Conservation (phyloP, 2,329 filamentous ascomycete genomes). For the Pseudogymnoascus sp. region DNA sequence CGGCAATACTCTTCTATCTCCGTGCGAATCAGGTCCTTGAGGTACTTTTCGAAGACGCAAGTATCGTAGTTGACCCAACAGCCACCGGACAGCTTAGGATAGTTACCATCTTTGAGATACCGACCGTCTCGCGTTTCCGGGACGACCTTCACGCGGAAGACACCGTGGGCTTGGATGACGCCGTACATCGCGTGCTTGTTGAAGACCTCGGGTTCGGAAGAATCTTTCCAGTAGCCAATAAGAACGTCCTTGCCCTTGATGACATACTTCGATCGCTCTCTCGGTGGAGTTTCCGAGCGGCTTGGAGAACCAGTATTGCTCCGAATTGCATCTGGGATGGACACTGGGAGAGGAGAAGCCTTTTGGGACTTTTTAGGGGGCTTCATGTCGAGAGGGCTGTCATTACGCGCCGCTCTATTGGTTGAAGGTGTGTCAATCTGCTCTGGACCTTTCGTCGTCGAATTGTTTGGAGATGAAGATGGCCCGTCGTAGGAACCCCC, state of each 20-base stretch:
- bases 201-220: constrained; percentile 37
- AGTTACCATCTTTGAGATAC: constrained; percentile 48
- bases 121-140: constrained; percentile 54
- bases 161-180: constrained; percentile 55
- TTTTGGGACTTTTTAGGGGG: constrained; percentile 21
- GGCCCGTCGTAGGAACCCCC: not conserved
- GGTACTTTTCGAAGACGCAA: constrained; percentile 50
- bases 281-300: not conserved
- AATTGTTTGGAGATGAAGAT: not conserved
- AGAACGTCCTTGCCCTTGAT: constrained; percentile 29
- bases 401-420: not conserved
- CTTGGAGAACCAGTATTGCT: not conserved
- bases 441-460: not conserved
- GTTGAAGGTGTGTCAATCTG: not conserved
- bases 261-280: not conserved
- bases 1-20: constrained; percentile 60
- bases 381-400: constrained; percentile 15
- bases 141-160: constrained; percentile 57
- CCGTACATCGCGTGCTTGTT: constrained; percentile 58
- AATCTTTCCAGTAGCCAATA: constrained; percentile 53
- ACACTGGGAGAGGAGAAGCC: not conserved
- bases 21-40: constrained; percentile 42
- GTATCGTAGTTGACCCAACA: constrained; percentile 59
- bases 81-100: constrained; percentile 51
- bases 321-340: not conserved